Evolutionary conservation across 2,329 filamentous ascomycete species (phyloP).

Genomic region (Aureobasidium sp.): DNA sequence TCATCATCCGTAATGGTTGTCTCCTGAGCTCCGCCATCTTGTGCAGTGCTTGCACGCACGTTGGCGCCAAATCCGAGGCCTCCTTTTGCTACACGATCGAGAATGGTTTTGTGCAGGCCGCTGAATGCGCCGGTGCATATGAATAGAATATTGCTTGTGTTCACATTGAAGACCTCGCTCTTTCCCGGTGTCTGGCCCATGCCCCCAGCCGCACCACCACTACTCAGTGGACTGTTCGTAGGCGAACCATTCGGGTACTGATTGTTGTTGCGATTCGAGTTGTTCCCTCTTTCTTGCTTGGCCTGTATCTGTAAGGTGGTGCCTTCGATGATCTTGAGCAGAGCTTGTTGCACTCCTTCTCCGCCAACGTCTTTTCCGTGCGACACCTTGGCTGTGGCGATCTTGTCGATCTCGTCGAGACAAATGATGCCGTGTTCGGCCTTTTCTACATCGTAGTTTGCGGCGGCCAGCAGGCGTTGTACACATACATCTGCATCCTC

Average conservation of each 20-base stretch:
- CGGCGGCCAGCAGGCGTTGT: conserved; percentile 77
- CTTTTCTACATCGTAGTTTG: conserved; percentile 77
- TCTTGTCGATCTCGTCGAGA: conserved; percentile 95
- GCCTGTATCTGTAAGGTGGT: conserved; percentile 88
- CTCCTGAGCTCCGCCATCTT: conserved; percentile 46
- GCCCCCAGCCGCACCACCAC: conserved; percentile 22
- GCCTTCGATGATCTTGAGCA: conserved; percentile 93
- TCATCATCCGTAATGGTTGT: conserved; percentile 53
- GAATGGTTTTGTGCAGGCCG: conserved; percentile 77
- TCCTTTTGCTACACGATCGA: conserved; percentile 76
- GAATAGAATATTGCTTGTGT: conserved; percentile 94
- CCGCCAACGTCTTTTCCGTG: conserved; percentile 92
- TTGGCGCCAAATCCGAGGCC: conserved; percentile 89
- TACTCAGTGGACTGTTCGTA: conserved; percentile 31
- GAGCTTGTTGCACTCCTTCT: conserved; percentile 91
- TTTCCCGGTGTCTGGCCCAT: conserved; percentile 34
- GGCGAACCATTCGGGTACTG: conserved; percentile 21
- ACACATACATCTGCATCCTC: conserved; percentile 97
- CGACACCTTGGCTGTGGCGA: conserved; percentile 76
- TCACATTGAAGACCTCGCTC: conserved; percentile 60
- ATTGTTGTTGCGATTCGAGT: conserved; percentile 13
- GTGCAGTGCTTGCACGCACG: conserved; percentile 48
- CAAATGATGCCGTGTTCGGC: conserved; percentile 92
- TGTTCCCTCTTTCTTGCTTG: conserved; percentile 58
- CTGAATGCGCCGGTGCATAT: conserved; percentile 95